Base-by-base conservation (phyloP, 805 yeast genomes). In the Blastobotrys peoriensis region DNA sequence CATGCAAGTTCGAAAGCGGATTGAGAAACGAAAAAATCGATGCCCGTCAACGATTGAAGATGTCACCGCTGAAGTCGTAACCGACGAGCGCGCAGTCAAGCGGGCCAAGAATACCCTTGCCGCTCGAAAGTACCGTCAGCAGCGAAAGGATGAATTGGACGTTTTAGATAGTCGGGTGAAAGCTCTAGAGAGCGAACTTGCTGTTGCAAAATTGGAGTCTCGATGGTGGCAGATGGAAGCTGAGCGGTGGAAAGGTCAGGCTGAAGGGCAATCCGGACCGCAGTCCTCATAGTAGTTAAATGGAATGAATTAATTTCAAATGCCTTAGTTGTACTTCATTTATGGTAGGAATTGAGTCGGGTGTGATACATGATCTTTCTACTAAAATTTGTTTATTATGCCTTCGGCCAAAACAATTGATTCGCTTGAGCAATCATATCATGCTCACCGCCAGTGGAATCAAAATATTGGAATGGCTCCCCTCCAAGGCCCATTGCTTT, bases 151-250 rank as follows among this genome's bases (percentile, higher is more conserved):
- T 23, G 51, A 48, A 18, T 27, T 48, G 30, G 46, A 48, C 16
- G 38, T 41, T 13, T 39, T 48, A 13, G 48, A 44, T 33, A 22
- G 19, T 13, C 43, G 48, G 13, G 46, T 48, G 3, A 41, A 33
- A 33, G 42, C 28, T 9, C 38, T 48, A 10, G 51, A 48, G 23
- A 27, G 38, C 15, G 38, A 48, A 18, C 44, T 48, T 5, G 16
- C 40, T 5, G 22, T 40, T 21, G 36, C 48, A 9, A 40, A 41
- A 21, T 13, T 45, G 21, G 51, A 48, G 23, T 23, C 44, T 5
- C 40, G 41, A 33, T 48, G 51, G 51, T 48, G 51, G 51, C 41
- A 45, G 36, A 48, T 48, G 51, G 51, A 48, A 28, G 48, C 51
- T 5, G 41, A 45, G 15, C 37, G 51, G 21, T 48, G 51, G 51